phyloP scores from a whole-genome alignment of 2,329 filamentous ascomycete genomes.

The Cercospora berteroae region DNA sequence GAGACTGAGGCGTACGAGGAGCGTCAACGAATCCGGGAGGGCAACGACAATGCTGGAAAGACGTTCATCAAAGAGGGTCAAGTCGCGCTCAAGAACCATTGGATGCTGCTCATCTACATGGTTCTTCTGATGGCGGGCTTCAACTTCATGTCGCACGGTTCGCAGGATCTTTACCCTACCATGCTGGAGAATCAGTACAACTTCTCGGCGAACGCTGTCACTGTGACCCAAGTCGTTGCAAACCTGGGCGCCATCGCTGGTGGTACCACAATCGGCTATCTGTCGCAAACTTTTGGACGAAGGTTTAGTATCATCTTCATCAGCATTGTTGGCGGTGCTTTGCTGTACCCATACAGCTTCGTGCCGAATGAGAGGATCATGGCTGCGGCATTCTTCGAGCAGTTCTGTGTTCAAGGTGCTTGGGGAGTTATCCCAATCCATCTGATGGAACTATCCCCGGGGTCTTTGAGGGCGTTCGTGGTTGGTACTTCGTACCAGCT shows the following conservation, averaged over 20 bases:
- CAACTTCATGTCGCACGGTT: constrained; percentile 86
- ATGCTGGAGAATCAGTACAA: constrained; percentile 59
- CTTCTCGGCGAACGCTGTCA: constrained; percentile 51
- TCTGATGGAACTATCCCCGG: constrained; percentile 72
- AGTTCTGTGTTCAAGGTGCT: constrained; percentile 42
- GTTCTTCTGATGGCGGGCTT: constrained; percentile 87
- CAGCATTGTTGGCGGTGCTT: constrained; percentile 65
- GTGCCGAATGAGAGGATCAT: constrained; percentile 62
- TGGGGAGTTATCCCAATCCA: constrained; percentile 58
- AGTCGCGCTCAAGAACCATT: constrained; percentile 74
- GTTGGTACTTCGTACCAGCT: constrained; percentile 74
- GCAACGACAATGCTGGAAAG: constrained; percentile 59
- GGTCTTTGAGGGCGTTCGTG: constrained; percentile 70
- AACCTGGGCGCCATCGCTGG: constrained; percentile 52
- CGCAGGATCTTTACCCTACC: constrained; percentile 63
- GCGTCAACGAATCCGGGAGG: constrained; percentile 62
- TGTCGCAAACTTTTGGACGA: constrained; percentile 48
- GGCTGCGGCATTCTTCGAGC: constrained; percentile 77
- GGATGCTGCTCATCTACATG: constrained; percentile 75
- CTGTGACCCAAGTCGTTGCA: constrained; percentile 51
- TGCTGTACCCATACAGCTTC: constrained; percentile 83
- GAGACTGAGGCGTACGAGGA: constrained; percentile 74
- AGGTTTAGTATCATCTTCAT: constrained; percentile 50
- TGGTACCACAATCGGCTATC: constrained; percentile 48
- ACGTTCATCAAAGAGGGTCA: constrained; percentile 75